Evolutionary conservation across 2,329 filamentous ascomycete species (phyloP).

Genomic region (Lachnellula arida): DNA sequence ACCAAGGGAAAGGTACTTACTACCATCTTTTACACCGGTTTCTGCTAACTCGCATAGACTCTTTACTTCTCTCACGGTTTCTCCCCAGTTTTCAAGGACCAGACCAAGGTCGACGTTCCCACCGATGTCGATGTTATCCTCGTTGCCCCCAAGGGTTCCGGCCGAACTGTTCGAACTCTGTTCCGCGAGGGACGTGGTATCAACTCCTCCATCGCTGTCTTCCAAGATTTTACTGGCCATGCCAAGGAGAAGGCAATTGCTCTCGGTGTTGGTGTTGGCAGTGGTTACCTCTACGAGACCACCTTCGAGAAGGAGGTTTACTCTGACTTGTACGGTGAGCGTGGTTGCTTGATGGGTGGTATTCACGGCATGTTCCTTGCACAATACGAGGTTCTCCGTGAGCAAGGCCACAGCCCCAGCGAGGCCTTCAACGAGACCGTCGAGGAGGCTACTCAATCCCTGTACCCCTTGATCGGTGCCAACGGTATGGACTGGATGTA

Average conservation of each 20-base stretch:
- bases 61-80: constrained; percentile 99
- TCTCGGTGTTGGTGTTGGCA: constrained; percentile 93
- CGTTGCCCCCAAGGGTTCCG: constrained; percentile 97
- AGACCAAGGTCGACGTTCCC: constrained; percentile 98
- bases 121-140: constrained; percentile 98
- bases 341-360: constrained; percentile 98
- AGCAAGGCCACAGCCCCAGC: constrained; percentile 93
- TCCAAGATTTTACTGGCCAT: constrained; percentile 96
- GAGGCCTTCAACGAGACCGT: constrained; percentile 99
- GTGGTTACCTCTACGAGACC: constrained; percentile 99
- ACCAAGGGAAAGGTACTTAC: constrained; percentile 87
- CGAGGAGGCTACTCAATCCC: constrained; percentile 95
- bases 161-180: constrained; percentile 95
- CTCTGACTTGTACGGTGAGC: constrained; percentile 99
- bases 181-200: constrained; percentile 99
- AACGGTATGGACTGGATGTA: constrained; percentile 99
- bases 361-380: constrained; percentile 99
- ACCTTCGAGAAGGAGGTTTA: constrained; percentile 99
- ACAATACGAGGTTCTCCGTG: constrained; percentile 99
- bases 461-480: constrained; percentile 95
- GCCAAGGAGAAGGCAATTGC: constrained; percentile 97
- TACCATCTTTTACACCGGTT: background rate
- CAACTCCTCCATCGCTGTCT: constrained; percentile 98
- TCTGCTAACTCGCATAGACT: constrained; percentile 53
- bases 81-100: constrained; percentile 99